A percentile compares a stretch with the other conserved stretches of the same genome.
These are phyloP conservation scores for Aotearoamyces nothofagi DNA, from an alignment of 2,329 filamentous ascomycete genomes.

Conservation along the genomic window DNA sequence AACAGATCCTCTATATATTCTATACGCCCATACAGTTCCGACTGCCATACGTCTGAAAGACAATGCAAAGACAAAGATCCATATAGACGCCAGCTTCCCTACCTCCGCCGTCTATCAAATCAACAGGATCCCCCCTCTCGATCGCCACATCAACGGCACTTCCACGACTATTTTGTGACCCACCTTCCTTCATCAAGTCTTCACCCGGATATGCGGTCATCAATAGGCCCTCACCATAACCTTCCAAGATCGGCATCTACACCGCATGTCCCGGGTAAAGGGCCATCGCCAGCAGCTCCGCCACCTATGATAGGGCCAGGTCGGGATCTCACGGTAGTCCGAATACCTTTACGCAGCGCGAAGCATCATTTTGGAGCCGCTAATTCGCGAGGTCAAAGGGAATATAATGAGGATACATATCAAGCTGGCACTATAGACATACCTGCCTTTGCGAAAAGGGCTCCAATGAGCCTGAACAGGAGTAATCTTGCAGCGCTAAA, in stretches of 20 bases:
- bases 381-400: constrained; percentile 64
- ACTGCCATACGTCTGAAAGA: background rate
- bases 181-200: constrained; percentile 87
- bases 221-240: constrained; percentile 59
- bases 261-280: constrained; percentile 48
- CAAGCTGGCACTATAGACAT: constrained; percentile 90
- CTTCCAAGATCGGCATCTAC: constrained; percentile 73
- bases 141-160: constrained; percentile 23
- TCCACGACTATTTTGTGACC: constrained; percentile 96
- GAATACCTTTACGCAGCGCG: constrained; percentile 82
- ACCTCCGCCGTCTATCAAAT: background rate
- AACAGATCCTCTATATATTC: background rate
- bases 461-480: constrained; percentile 43
- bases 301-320: constrained; percentile 41
- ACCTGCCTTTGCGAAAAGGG: constrained; percentile 78
- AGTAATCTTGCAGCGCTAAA: constrained; percentile 5
- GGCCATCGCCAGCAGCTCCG: constrained; percentile 39
- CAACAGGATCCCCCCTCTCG: background rate
- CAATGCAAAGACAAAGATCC: background rate
- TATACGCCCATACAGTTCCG: background rate
- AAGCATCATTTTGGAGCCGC: constrained; percentile 90
- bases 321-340: constrained; percentile 81
- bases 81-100: background rate
- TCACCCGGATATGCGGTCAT: constrained; percentile 64
- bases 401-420: constrained; percentile 86